These are phyloP conservation scores for Arabis alpina DNA, from an alignment of 345 rosid species.

Conservation along the genomic window DNA sequence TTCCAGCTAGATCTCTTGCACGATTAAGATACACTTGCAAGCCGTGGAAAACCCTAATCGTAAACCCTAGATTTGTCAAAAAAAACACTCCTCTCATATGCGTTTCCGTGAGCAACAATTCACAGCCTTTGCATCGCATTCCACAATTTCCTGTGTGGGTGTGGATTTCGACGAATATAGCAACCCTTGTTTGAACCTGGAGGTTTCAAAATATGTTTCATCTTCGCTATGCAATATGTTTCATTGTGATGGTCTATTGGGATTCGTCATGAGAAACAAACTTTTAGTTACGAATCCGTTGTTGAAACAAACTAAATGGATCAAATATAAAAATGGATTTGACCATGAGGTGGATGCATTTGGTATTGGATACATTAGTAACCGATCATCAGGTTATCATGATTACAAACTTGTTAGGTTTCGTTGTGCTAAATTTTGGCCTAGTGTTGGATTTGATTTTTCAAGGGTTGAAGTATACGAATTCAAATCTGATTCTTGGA, in stretches of 20 bases:
- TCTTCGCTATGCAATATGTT: not conserved
- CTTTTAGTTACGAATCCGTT: constrained; percentile 11
- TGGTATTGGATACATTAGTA: constrained; percentile 27
- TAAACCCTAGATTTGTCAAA: not conserved
- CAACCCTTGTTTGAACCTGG: not conserved
- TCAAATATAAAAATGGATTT: not conserved
- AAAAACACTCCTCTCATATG: not conserved
- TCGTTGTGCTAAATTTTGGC: too few relatives aligned
- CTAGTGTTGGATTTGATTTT: too few relatives aligned
- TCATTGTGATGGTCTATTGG: constrained; percentile 24
- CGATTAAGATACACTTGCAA: not conserved
- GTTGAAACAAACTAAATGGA: constrained; percentile 17
- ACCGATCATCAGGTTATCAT: not conserved
- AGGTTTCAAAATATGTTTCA: not conserved
- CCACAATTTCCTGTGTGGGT: not conserved
- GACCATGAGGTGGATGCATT: not conserved
- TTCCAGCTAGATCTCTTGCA: not conserved
- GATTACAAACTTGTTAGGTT: constrained; percentile 18
- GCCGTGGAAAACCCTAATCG: not conserved
- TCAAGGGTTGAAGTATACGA: too few relatives aligned
- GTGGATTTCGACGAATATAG: not conserved
- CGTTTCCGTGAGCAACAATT: constrained; percentile 22
- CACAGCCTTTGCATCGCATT: not conserved
- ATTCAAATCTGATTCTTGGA: too few relatives aligned
- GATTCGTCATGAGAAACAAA: not conserved